These are phyloP conservation scores for Termitomyces sp. DNA, from an alignment of 768 basidiomycete genomes.

Conservation along the genomic window DNA sequence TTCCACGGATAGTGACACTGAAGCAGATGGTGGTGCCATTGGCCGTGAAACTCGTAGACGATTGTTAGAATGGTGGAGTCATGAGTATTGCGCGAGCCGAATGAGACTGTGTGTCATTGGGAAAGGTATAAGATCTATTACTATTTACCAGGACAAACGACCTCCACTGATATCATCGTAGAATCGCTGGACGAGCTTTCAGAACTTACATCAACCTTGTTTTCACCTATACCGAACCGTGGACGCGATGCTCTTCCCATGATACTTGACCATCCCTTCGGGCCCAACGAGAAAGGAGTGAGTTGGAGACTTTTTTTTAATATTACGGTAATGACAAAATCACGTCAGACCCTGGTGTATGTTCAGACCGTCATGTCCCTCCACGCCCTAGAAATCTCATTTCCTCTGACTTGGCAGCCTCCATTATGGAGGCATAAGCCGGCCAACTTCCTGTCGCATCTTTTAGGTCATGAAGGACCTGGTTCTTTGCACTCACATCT, in stretches of 20 bases:
- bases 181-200: constrained; percentile 75
- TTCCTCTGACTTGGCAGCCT: constrained; percentile 70
- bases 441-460: constrained; percentile 66
- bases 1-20: constrained; percentile 49
- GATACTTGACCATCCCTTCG: constrained; percentile 72
- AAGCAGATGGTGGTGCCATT: constrained; percentile 70
- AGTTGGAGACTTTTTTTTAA: constrained; percentile 20
- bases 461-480: constrained; percentile 88
- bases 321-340: constrained; percentile 4
- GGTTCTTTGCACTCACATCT: constrained; percentile 90
- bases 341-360: constrained; percentile 64
- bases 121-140: constrained; percentile 44
- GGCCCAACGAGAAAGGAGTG: constrained; percentile 65
- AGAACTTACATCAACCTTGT: constrained; percentile 53
- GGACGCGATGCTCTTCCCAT: constrained; percentile 54
- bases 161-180: constrained; percentile 20
- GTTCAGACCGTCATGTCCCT: constrained; percentile 88
- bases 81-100: constrained; percentile 75
- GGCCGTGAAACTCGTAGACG: constrained; percentile 78
- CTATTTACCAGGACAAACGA: background rate
- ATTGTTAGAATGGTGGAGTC: constrained; percentile 79
- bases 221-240: constrained; percentile 68
- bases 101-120: constrained; percentile 81
- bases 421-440: constrained; percentile 78
- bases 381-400: constrained; percentile 77